Evolutionary conservation across 2,329 filamentous ascomycete species (phyloP).

Genomic region (Botryotinia globosa): DNA sequence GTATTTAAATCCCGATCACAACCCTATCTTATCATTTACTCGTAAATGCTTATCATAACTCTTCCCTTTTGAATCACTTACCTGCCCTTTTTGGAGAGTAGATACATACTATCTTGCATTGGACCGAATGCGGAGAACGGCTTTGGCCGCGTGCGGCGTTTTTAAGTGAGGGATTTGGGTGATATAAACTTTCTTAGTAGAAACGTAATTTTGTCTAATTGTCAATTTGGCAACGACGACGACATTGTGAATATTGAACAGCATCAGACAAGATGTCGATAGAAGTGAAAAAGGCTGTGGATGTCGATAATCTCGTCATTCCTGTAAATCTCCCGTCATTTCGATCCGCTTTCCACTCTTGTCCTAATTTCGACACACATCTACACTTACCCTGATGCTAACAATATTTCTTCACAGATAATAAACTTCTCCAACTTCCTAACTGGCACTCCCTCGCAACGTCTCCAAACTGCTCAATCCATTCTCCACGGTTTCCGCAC

Average conservation of each 20-base stretch:
- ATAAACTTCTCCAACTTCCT: slow-evolving; percentile 78
- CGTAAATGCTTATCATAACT: background rate
- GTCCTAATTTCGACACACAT: slow-evolving; percentile 20
- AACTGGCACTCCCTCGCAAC: slow-evolving; percentile 57
- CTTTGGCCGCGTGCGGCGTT: slow-evolving; percentile 9
- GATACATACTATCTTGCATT: background rate
- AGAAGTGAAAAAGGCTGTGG: slow-evolving; percentile 39
- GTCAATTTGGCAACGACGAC: background rate
- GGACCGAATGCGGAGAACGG: slow-evolving; percentile 11
- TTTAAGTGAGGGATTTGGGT: background rate
- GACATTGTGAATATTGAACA: background rate
- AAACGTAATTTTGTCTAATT: background rate
- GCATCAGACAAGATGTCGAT: slow-evolving; percentile 5
- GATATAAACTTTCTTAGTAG: background rate
- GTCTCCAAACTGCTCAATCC: slow-evolving; percentile 63
- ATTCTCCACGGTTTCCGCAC: slow-evolving; percentile 79
- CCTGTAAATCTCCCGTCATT: slow-evolving; percentile 44
- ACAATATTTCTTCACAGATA: slow-evolving; percentile 48
- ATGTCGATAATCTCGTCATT: slow-evolving; percentile 53
- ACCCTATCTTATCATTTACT: slow-evolving; percentile 1
- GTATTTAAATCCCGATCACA: background rate
- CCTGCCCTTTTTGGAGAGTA: slow-evolving; percentile 2
- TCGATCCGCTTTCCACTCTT: background rate
- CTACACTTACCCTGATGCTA: background rate
- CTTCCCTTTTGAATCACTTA: background rate